Evolutionary conservation across 768 basidiomycete genomes (phyloP), one percentile per base, ranked within the genome.

Genomic region (Phylloporus arenicola): DNA sequence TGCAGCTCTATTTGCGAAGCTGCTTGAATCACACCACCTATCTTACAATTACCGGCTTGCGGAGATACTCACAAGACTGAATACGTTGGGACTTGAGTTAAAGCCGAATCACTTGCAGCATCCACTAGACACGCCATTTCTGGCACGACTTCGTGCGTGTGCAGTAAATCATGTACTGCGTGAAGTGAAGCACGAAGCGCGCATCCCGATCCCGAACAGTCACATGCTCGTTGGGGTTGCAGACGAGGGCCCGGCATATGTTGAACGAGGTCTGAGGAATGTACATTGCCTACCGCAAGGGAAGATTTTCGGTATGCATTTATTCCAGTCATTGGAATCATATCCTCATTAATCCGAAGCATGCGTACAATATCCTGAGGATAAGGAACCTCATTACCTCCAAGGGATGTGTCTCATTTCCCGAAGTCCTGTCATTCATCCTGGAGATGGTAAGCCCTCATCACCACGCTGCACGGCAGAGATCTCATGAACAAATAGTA

Each of bases 221-320:
- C 81, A 81, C 51, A 72, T 82, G 24, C 74, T 93, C 1, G 86
- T 91, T 11, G 91, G 92, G 1, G 78, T 92, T 9, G 85, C 88
- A 3, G 91, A 93, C 57, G 88, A 92, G 66, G 88, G 88, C 0
- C 80, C 83, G 0, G 79, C 82, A 0, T 87, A 88, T 54, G 62
- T 61, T 38, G 47, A 63, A 8, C 68, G 64, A n/a, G 82, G 82
- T 1, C 60, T 68, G 46, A 59, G 75, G 33, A 75, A 84, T 53
- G 76, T 86, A 2, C 84, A 73, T 60, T 70, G 62, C 30, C 67
- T 91, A 13, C 64, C 67, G 6, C 74, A 75, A 52, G 80, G 77
- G 1, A 70, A 85, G 54, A 82, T 92, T 3, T 91, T 81, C 53
- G 87, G 88, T 86, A 56, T 40, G 75, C 60, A 7, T 17, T 37